Percentiles rank a stretch among this genome's conserved stretches.
These are phyloP conservation scores for Chaetoscypha palmicola DNA, from an alignment of 2,329 filamentous ascomycete species.

Conservation along the genomic window DNA sequence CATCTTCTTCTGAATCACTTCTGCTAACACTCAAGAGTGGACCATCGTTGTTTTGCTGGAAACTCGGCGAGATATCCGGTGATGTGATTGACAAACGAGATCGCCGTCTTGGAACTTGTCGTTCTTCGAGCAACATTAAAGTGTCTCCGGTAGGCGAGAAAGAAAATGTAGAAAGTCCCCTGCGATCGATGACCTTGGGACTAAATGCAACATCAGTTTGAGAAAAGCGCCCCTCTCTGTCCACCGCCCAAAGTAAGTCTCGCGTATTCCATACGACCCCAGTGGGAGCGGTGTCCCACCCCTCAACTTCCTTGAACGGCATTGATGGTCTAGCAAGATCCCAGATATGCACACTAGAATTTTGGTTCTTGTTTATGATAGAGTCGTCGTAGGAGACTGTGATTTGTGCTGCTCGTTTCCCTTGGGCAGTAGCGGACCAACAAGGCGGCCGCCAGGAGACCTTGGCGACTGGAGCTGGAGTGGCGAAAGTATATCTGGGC, in stretches of 20 bases:
- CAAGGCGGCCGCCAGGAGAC: constrained; percentile 58
- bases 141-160: constrained; percentile 55
- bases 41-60: constrained; percentile 38
- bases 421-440: constrained; percentile 58
- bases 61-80: constrained; percentile 20
- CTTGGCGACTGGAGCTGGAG: constrained; percentile 52
- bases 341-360: constrained; percentile 57
- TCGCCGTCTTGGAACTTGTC: constrained; percentile 39
- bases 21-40: constrained; percentile 49
- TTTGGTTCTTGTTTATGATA: constrained; percentile 46
- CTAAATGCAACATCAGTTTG: constrained; percentile 61
- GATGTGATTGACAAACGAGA: constrained; percentile 32
- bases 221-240: constrained; percentile 53
- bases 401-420: constrained; percentile 52
- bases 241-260: constrained; percentile 60
- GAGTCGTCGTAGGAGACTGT: constrained; percentile 55
- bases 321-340: constrained; percentile 61
- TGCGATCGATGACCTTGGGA: constrained; percentile 54
- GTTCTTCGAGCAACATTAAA: constrained; percentile 55
- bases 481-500: constrained; percentile 53
- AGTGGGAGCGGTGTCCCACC: constrained; percentile 51
- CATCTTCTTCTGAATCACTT: constrained; percentile 61
- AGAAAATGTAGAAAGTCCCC: constrained; percentile 52
- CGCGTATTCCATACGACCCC: constrained; percentile 57
- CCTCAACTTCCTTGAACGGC: constrained; percentile 59